phyloP scores from a whole-genome alignment of 352 stramenopile species.

The Phytophthora niederhauseri region DNA sequence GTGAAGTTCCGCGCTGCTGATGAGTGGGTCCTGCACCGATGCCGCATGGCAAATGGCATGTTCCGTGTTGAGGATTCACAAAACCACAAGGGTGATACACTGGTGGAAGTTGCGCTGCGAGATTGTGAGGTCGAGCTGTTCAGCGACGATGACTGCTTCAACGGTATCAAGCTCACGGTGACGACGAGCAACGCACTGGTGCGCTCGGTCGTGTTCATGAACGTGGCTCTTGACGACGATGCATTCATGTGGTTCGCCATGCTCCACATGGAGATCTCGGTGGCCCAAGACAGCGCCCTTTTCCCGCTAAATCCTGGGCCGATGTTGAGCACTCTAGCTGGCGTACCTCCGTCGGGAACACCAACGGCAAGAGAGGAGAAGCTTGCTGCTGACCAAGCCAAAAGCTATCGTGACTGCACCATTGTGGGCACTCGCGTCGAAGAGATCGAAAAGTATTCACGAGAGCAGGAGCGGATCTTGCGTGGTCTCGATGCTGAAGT shows the following conservation, averaged over 20 bases:
- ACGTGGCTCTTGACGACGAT: conserved; percentile 48
- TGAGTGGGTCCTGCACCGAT: conserved; percentile 43
- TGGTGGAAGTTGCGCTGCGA: conserved; percentile 51
- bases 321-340: conserved; percentile 25
- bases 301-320: conserved; percentile 41
- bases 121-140: conserved; percentile 54
- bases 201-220: conserved; percentile 48
- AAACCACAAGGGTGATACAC: conserved; percentile 6
- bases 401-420: conserved; percentile 41
- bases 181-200: not conserved
- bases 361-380: conserved; percentile 42
- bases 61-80: conserved; percentile 36
- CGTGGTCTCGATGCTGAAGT: conserved; percentile 14
- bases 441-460: conserved; percentile 51
- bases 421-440: conserved; percentile 38
- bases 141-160: conserved; percentile 45
- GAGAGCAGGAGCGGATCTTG: conserved; percentile 26
- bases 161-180: conserved; percentile 56
- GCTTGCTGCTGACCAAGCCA: conserved; percentile 28
- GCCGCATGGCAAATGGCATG: conserved; percentile 41
- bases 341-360: conserved; percentile 15
- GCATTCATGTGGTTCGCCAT: conserved; percentile 63
- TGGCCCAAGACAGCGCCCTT: conserved; percentile 48
- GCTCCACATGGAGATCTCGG: conserved; percentile 53
- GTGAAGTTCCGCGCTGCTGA: conserved; percentile 48